These are phyloP conservation scores for Plasmodium berghei DNA, from an alignment of 169 alveolate genomes.

Conservation along the genomic window DNA sequence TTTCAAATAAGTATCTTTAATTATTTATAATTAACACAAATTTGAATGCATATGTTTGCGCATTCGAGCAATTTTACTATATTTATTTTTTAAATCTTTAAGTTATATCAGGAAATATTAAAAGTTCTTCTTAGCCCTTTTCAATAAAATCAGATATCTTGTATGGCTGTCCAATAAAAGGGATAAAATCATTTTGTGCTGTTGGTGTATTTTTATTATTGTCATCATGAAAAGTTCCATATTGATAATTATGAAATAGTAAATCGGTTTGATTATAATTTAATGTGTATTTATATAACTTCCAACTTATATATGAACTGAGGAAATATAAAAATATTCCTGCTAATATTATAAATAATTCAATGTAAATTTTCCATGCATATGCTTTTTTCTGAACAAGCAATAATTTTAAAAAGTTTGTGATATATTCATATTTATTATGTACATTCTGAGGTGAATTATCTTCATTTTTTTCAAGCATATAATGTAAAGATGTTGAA, in stretches of 20 bases:
- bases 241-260: conserved; percentile 42
- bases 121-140: conserved; percentile 20
- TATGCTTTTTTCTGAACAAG: conserved; percentile 67
- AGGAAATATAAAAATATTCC: conserved; percentile 65
- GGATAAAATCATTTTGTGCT: conserved; percentile 60
- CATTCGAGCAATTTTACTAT: too few relatives aligned
- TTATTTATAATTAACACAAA: too few relatives aligned
- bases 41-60: too few relatives aligned
- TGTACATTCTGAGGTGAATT: conserved; percentile 53
- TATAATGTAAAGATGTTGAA: conserved; percentile 65
- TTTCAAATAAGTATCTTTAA: too few relatives aligned
- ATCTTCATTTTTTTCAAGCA: conserved; percentile 52
- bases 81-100: too few relatives aligned
- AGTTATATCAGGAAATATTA: too few relatives aligned
- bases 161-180: conserved; percentile 73
- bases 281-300: conserved; percentile 64
- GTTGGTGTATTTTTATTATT: conserved; percentile 54
- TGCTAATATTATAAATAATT: conserved; percentile 33
- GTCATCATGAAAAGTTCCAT: conserved; percentile 73
- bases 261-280: conserved; percentile 62
- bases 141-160: conserved; percentile 68
- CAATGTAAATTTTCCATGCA: conserved; percentile 72
- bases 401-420: conserved; percentile 64
- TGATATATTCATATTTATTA: conserved; percentile 59
- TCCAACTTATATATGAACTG: conserved; percentile 73